Evolutionary conservation across 2,329 filamentous ascomycete genomes (phyloP), one percentile per base, ranked within the genome.

Genomic region (Apiospora malaysiana): DNA sequence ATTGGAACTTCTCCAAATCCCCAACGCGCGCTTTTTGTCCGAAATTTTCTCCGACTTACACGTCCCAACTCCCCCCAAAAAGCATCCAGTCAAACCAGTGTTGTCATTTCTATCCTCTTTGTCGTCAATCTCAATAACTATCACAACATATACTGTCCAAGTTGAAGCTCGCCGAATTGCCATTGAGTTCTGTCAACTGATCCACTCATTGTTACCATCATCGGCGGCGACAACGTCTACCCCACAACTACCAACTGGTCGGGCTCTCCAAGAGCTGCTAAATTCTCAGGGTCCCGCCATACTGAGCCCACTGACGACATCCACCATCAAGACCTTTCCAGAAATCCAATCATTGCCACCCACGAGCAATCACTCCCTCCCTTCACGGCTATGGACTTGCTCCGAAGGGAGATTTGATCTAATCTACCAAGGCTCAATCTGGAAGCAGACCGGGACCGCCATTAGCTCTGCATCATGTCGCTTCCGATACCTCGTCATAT

Each of bases 41-140:
- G 56, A 40, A 12, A 63, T 63, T 63, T 63, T 63, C 56, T 63
- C 56, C 56, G 56, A 63, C 56, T 63, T 63, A 63, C 56, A 59
- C 51, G 16, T 18, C 21, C 32, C 32, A 32, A 18, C 9, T 59
- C 51, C 51, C 25, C 14, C 21, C n/a, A n/a, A 37, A 37, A 59
- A n/a, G 51, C 42, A 32, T 0, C 56, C 56, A 40, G n/a, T n/a
- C n/a, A n/a, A n/a, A 23, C 56, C 4, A 63, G 56, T 63, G 56
- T 63, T 63, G 56, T 18, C 27, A 59, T 59, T 10, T n/a, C 16
- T 4, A 7, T 32, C 51, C 16, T 16, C 27, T 59, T 32, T 59
- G 51, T 59, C 25, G 51, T 59, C 51, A 37, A 37, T 7, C 32
- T 21, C 16, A 21, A 59, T 27, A 59, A 59, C 16, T 59, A 59